Evolutionary conservation across 1,139 yeast genomes (phyloP), one percentile per base, ranked within the genome.

Genomic region (Geotrichum klebahnii): DNA sequence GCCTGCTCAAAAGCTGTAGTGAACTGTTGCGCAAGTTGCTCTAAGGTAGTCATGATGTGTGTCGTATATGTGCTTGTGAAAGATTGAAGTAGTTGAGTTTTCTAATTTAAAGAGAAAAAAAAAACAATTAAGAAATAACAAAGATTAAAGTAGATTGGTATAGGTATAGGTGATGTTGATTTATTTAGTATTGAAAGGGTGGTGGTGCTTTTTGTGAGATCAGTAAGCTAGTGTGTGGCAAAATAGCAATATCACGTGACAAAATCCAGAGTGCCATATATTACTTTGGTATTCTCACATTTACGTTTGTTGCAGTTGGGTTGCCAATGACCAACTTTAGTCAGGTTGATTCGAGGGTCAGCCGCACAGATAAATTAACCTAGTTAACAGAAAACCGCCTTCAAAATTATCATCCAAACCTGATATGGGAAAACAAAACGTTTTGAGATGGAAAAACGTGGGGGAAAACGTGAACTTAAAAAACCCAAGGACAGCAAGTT

Each of bases 1-100:
- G 77, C 78, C 16, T 74, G 62, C 33, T 81, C 82, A 61, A 80
- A 90, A 31, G 82, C 75, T 48, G 72, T 69, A 53, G 85, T 81
- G 57, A 89, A 75, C 59, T 85, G 82, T 40, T 79, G 78, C 1
- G 95, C 84, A 41, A 67, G 58, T 20, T 56, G 50, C 51, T 65
- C 66, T 36, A 67, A 55, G 16, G 66, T 55, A 62, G 61, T 59
- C 42, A 34, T 45, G 31, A 16, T 26, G 5, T n/a, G n/a, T n/a
- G n/a, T n/a, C n/a, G 31, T 33, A 31, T 5, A 14, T 14, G 19
- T 19, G 20, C 29, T 33, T 24, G 31, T 23, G n/a, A 14, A n/a
- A n/a, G n/a, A n/a, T n/a, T n/a, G n/a, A n/a, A n/a, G n/a, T n/a
- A n/a, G n/a, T 31, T 31, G 5, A 8, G n/a, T 12, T 31, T 9